Percentiles rank a stretch among this genome's conserved stretches.
Conservation (phyloP, 306 rosid genomes). For the Castanea crenata region DNA sequence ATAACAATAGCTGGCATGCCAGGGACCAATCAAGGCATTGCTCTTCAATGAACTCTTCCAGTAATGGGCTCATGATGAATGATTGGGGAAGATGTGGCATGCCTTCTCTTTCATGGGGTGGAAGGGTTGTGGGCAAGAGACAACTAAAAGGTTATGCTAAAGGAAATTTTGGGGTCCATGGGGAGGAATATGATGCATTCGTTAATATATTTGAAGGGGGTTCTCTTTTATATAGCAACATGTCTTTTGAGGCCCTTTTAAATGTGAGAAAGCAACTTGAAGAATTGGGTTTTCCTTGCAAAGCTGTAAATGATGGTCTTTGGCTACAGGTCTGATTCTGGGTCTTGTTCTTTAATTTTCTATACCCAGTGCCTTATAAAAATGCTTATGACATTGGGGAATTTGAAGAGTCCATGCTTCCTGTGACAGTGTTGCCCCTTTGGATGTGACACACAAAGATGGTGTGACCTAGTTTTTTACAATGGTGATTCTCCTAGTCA, state of each 20-base stretch:
- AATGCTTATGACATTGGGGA: neutral
- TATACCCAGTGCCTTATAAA: neutral
- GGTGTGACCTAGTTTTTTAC: neutral
- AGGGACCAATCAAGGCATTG: conserved; percentile 70
- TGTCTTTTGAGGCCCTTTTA: conserved; percentile 94
- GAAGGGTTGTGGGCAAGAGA: conserved; percentile 77
- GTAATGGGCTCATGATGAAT: conserved; percentile 55
- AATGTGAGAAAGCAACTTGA: conserved; percentile 92
- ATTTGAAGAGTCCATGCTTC: neutral
- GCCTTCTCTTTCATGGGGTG: conserved; percentile 82
- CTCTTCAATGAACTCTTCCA: conserved; percentile 61
- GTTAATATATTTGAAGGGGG: conserved; percentile 92
- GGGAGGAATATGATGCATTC: conserved; percentile 82
- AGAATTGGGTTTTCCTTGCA: conserved; percentile 92
- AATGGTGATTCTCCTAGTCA: conserved; percentile 1
- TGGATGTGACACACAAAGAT: neutral
- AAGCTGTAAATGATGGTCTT: conserved; percentile 94
- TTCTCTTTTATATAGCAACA: conserved; percentile 83
- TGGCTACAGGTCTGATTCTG: conserved; percentile 86
- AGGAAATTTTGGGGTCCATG: conserved; percentile 52
- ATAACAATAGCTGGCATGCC: conserved; percentile 59
- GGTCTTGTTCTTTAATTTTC: conserved; percentile 1
- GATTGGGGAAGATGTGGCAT: conserved; percentile 85
- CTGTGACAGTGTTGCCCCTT: neutral
- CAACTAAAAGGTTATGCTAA: conserved; percentile 65